These are phyloP conservation scores for Notholithocarpus densiflorus DNA, from an alignment of 306 rosid genomes.

Conservation along the genomic window DNA sequence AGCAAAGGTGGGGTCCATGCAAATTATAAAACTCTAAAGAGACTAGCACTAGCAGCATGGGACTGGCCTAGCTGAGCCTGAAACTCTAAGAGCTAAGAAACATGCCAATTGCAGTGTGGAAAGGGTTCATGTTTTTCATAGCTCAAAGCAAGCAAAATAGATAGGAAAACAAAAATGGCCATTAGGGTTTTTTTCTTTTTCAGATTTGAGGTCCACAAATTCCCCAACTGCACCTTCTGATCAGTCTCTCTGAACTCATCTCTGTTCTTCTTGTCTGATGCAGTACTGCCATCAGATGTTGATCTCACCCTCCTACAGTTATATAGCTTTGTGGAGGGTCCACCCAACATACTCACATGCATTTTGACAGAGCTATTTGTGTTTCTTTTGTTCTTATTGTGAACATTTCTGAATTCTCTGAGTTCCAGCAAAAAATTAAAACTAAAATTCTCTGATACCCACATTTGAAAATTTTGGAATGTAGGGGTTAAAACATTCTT, in stretches of 20 bases:
- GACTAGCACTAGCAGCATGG: no score
- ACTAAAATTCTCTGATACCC: not conserved
- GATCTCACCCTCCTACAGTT: slow-evolving; percentile 24
- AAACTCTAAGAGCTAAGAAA: not conserved
- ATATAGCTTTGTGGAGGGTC: slow-evolving; percentile 21
- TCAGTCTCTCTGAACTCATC: slow-evolving; percentile 22
- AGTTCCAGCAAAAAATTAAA: no score
- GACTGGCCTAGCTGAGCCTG: no score
- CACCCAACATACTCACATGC: slow-evolving; percentile 57
- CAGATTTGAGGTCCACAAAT: not conserved
- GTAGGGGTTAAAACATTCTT: not conserved
- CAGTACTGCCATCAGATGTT: slow-evolving; percentile 37
- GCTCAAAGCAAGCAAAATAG: not conserved
- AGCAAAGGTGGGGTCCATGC: no score
- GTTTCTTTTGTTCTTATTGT: not conserved
- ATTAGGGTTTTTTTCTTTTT: not conserved
- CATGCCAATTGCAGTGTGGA: slow-evolving; percentile 33
- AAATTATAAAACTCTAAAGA: no score
- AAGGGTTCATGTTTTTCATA: not conserved
- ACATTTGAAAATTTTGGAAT: no score
- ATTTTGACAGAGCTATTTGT: not conserved
- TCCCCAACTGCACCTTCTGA: not conserved
- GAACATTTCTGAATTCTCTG: no score
- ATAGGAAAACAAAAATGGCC: not conserved
- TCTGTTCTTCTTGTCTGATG: slow-evolving; percentile 22